Evolutionary conservation across 768 basidiomycete species (phyloP), one percentile per base, ranked within the genome.

Genomic region (Phallus indusiatus): DNA sequence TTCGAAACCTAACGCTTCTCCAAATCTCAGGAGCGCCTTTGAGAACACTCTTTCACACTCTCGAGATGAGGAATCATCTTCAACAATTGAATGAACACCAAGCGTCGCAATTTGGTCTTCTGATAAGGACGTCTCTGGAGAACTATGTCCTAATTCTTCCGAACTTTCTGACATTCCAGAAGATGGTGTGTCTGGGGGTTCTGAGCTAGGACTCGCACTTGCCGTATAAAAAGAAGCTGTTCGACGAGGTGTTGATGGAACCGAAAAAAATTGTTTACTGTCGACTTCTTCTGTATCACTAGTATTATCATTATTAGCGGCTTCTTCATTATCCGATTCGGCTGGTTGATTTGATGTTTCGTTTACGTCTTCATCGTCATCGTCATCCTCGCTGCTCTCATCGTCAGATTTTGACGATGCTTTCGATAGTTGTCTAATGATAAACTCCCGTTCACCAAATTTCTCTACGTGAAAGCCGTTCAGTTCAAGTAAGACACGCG

Each of bases 401-500:
- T 28, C 28, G 28, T 7, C 28, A 28, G 28, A 28, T 2, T 28
- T 7, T 28, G 28, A 28, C 2, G 28, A 28, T 28, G 28, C 28
- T 28, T 28, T 28, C 2, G 28, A 28, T 28, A 28, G 7, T 28
- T n/a, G 55, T 59, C 55, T 17, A 20, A 8, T 24, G 20, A 22
- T 22, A 35, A 47, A 46, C 20, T 34, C 46, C 22, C 67, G 49
- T 11, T 59, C 58, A 0, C 68, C 70, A 67, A 67, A 71, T 22
- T 62, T 48, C 60, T 71, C 81, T 17, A 75, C 74, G 59, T 86
- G 81, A 8, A 90, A 67, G 0, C 83, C 84, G 67, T 89, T 81
- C 2, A 90, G 73, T 0, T 76, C 84, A 17, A 85, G 73, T 16
- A 88, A 68, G 1, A 89, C 78, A 61, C 77, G 77, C 0, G 84